Conservation (phyloP, 495 filamentous ascomycete species). For the Penicillium maclennaniae region DNA sequence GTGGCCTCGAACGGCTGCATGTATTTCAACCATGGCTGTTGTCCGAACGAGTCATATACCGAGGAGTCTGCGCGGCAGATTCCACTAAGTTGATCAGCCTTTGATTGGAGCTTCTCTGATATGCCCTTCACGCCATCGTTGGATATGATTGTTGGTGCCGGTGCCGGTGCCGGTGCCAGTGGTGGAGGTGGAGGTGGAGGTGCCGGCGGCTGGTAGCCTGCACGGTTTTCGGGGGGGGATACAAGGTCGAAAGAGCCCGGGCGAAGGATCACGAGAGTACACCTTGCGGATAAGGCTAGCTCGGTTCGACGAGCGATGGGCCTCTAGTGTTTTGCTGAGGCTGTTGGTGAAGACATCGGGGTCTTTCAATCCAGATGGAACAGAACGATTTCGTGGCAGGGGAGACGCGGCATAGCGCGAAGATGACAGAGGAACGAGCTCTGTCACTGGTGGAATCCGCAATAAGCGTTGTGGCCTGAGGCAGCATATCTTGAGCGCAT, state of each 20-base stretch:
- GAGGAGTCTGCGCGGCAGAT: slow-evolving; percentile 15
- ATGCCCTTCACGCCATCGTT: slow-evolving; percentile 1
- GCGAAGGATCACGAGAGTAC: slow-evolving; percentile 5
- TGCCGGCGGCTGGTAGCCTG: slow-evolving; percentile 14
- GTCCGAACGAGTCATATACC: slow-evolving; percentile 2
- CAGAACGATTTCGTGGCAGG: slow-evolving; percentile 15
- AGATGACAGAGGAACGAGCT: not conserved
- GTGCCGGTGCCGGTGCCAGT: not conserved
- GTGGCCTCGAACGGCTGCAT: slow-evolving; percentile 2
- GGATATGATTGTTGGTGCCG: not conserved
- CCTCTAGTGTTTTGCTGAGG: slow-evolving; percentile 47
- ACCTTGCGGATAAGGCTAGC: slow-evolving; percentile 40
- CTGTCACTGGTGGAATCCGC: not conserved
- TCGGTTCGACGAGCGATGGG: slow-evolving; percentile 48
- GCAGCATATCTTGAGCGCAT: not conserved
- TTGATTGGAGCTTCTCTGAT: not conserved
- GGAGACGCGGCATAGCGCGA: slow-evolving; percentile 7
- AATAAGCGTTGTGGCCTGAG: not conserved
- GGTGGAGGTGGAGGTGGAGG: too few species aligned
- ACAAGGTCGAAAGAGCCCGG: slow-evolving; percentile 22
- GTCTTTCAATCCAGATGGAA: slow-evolving; percentile 7
- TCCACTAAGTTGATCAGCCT: slow-evolving; percentile 1
- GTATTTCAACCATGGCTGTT: slow-evolving; percentile 33
- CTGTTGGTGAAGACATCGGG: slow-evolving; percentile 32
- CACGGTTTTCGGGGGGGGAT: slow-evolving; percentile 19